A percentile compares a stretch with the other conserved stretches of the same genome.
Evolutionary conservation across 2,329 filamentous ascomycete genomes (phyloP).

Genomic region (Tolypocladium endophyticum): DNA sequence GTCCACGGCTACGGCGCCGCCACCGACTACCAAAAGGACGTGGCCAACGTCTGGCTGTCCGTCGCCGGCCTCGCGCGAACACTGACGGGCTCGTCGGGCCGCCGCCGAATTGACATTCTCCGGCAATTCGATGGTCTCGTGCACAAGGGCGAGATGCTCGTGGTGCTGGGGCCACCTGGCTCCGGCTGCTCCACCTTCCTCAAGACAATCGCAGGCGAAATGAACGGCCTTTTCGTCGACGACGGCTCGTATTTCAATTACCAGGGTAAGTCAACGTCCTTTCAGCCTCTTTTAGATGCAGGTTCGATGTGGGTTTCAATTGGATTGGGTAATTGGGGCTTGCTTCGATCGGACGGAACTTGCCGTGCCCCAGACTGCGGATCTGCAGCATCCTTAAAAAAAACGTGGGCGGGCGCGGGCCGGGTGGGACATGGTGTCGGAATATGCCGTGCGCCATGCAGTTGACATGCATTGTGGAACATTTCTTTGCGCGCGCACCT

Average conservation of each 20-base stretch:
- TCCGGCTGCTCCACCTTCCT: constrained; percentile 76
- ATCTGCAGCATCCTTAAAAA: background rate
- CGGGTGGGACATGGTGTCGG: constrained; percentile 1
- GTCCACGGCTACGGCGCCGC: constrained; percentile 57
- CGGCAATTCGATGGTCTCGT: constrained; percentile 58
- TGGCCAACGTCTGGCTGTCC: constrained; percentile 50
- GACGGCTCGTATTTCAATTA: constrained; percentile 69
- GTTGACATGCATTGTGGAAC: background rate
- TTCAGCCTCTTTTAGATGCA: background rate
- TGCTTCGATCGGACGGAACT: constrained; percentile 1
- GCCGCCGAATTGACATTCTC: constrained; percentile 56
- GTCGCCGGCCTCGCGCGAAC: constrained; percentile 30
- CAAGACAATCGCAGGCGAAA: constrained; percentile 76
- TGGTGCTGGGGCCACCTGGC: constrained; percentile 62
- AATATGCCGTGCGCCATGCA: constrained; percentile 2
- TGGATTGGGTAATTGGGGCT: background rate
- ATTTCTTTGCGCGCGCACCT: background rate
- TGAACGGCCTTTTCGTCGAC: constrained; percentile 67
- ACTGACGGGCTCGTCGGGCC: constrained; percentile 35
- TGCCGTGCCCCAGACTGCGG: constrained; percentile 1
- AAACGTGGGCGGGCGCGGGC: constrained; percentile 3
- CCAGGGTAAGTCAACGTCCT: constrained; percentile 40
- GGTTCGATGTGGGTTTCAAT: background rate
- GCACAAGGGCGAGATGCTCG: constrained; percentile 62
- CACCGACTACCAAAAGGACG: constrained; percentile 62